A percentile compares a stretch with the other conserved stretches of the same genome.
Evolutionary conservation across 1,139 yeast genomes (phyloP).

Genomic region (Protomyces gravidus): DNA sequence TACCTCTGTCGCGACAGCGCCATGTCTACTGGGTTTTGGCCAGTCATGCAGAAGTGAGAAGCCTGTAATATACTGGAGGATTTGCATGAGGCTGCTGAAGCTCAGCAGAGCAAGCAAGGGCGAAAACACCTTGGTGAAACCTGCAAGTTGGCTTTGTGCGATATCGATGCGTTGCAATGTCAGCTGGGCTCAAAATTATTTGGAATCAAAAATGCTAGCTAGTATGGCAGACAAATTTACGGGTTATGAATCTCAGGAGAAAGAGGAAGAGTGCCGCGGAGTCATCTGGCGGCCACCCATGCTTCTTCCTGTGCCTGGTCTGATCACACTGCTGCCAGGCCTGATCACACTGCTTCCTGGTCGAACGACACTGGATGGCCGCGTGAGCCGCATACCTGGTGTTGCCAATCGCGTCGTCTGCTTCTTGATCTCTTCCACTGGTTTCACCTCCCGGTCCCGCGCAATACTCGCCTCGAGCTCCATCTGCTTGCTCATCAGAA

Average conservation of each 20-base stretch:
- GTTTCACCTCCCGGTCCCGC: slow-evolving; percentile 37
- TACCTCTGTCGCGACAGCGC: slow-evolving; percentile 75
- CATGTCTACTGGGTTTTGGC: slow-evolving; percentile 40
- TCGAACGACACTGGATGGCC: slow-evolving; percentile 13
- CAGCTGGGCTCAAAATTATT: too few relatives aligned
- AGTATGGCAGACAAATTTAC: too few relatives aligned
- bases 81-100: neutral
- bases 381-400: slow-evolving; percentile 31
- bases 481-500: slow-evolving; percentile 35
- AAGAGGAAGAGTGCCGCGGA: too few relatives aligned
- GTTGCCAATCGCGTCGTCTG: slow-evolving; percentile 31
- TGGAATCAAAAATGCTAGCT: too few relatives aligned
- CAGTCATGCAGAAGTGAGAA: neutral
- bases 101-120: neutral
- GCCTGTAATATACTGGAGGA: neutral
- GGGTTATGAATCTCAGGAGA: too few relatives aligned
- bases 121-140: neutral
- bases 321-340: slow-evolving; percentile 18
- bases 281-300: too few relatives aligned
- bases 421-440: slow-evolving; percentile 18
- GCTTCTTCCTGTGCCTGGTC: slow-evolving; percentile 4
- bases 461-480: slow-evolving; percentile 39
- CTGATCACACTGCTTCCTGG: slow-evolving; percentile 12
- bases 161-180: too few relatives aligned
- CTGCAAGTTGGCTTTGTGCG: too few relatives aligned